Evolutionary conservation across 805 yeast species (phyloP), one percentile per base, ranked within the genome.

Genomic region (Trichomonascus vanleenenianus): DNA sequence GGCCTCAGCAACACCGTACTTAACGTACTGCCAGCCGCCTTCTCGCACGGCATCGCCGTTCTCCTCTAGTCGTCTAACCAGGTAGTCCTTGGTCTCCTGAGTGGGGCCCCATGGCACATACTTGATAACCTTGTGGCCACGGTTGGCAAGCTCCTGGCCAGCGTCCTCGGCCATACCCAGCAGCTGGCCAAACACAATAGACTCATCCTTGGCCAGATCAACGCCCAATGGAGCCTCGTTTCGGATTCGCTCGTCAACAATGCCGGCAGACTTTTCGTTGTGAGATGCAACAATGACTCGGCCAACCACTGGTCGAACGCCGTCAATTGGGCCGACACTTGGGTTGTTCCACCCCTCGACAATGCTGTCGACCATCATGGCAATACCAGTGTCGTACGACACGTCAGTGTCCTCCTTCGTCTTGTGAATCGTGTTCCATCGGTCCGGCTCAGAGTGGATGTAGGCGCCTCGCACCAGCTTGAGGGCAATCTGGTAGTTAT

Each of bases 81-180:
- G 68, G 61, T 89, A 89, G 56, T 86, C 95, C 68, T 85, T 87
- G 48, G 96, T 88, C 67, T 91, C 97, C 55, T 78, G 67, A 46
- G 95, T 94, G 30, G 97, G 97, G 8, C 97, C 97, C 97, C 97
- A 89, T 14, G 97, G 95, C 51, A 89, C 96, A 62, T 91, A 89
- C 68, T 91, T 91, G 67, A 91, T 81, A 44, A 89, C 81, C 58
- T 86, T 86, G 39, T 76, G 72, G 53, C 83, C 77, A 40, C 79
- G 71, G 35, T 72, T 66, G 46, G 85, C 77, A 58, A 89, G 73
- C 54, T 84, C 86, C 61, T 75, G 74, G 20, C 96, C 86, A 50
- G 85, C 76, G 57, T 83, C 82, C 64, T 89, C 97, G 43, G 95
- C 94, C 97, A 89, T 91, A 32, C 97, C 97, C 60, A 91, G 70